A percentile compares a stretch with the other conserved stretches of the same genome.
Evolutionary conservation across 805 yeast species (phyloP).

Genomic region (Kockiozyma suomiensis): DNA sequence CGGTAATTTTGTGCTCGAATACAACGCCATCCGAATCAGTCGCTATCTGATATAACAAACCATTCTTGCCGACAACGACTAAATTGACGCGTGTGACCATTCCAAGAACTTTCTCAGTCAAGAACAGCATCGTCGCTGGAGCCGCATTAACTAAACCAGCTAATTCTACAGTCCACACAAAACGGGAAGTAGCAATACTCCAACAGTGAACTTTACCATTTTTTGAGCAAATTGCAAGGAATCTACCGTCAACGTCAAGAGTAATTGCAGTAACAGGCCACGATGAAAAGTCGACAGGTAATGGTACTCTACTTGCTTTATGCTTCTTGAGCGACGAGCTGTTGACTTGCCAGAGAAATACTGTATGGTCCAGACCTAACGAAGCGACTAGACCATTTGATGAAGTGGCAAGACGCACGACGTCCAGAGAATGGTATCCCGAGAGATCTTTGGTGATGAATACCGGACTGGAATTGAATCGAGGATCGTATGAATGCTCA

Average conservation of each 20-base stretch:
- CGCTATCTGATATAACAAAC: slow-evolving; percentile 26
- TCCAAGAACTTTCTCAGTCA: slow-evolving; percentile 30
- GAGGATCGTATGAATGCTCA: slow-evolving; percentile 33
- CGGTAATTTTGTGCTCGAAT: slow-evolving; percentile 38
- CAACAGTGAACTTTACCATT: slow-evolving; percentile 29
- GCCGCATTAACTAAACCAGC: slow-evolving; percentile 19
- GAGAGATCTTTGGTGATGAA: slow-evolving; percentile 47
- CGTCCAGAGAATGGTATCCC: slow-evolving; percentile 64
- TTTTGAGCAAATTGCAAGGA: slow-evolving; percentile 20
- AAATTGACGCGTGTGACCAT: slow-evolving; percentile 31
- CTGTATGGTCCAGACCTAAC: slow-evolving; percentile 71
- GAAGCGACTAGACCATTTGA: slow-evolving; percentile 63
- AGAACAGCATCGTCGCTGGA: slow-evolving; percentile 24
- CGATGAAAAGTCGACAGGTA: slow-evolving; percentile 27
- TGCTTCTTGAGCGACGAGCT: slow-evolving; percentile 10
- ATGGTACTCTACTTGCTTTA: slow-evolving; percentile 34
- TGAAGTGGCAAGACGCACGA: slow-evolving; percentile 62
- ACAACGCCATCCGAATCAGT: slow-evolving; percentile 27
- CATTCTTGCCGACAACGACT: slow-evolving; percentile 34
- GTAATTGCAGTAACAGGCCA: slow-evolving; percentile 39
- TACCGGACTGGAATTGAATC: slow-evolving; percentile 36
- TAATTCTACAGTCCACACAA: slow-evolving; percentile 30
- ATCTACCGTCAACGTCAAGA: slow-evolving; percentile 31
- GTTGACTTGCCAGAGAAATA: slow-evolving; percentile 62
- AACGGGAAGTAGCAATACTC: slow-evolving; percentile 29